A percentile compares a stretch with the other conserved stretches of the same genome.
Evolutionary conservation across 495 filamentous ascomycete species (phyloP).

Genomic region (Diplogelasinospora grovesii): DNA sequence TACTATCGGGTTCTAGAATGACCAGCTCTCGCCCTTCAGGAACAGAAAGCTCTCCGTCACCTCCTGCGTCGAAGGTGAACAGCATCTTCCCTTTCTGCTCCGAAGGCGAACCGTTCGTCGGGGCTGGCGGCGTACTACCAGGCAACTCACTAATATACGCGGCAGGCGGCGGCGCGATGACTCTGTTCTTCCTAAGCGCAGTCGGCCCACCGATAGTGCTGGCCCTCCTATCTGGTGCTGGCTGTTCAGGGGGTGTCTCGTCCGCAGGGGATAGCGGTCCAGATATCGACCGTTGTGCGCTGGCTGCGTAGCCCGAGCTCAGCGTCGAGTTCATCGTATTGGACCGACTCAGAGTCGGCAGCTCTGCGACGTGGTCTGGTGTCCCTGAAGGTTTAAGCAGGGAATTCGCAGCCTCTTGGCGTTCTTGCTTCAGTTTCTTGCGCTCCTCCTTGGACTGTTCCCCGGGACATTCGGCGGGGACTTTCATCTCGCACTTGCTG

Average conservation of each 20-base stretch:
- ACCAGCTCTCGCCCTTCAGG: slow-evolving; percentile 67
- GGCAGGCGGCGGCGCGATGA: slow-evolving; percentile 81
- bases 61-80: slow-evolving; percentile 74
- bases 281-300: slow-evolving; percentile 67
- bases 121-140: slow-evolving; percentile 35
- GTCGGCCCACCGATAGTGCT: slow-evolving; percentile 18
- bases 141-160: slow-evolving; percentile 66
- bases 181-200: slow-evolving; percentile 52
- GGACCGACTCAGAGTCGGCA: slow-evolving; percentile 59
- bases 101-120: slow-evolving; percentile 18
- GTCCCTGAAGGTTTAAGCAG: slow-evolving; percentile 36
- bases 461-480: slow-evolving; percentile 89
- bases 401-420: slow-evolving; percentile 70
- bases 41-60: slow-evolving; percentile 73
- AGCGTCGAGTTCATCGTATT: slow-evolving; percentile 94
- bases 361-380: slow-evolving; percentile 39
- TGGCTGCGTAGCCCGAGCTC: slow-evolving; percentile 81
- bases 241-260: slow-evolving; percentile 34
- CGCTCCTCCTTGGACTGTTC: slow-evolving; percentile 89
- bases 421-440: slow-evolving; percentile 80
- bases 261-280: slow-evolving; percentile 45
- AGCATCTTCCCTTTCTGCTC: slow-evolving; percentile 81
- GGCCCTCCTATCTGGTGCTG: slow-evolving; percentile 22
- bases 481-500: slow-evolving; percentile 98
- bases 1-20: slow-evolving; percentile 86